Evolutionary conservation across 108 stramenopile species (phyloP).

Genomic region (Cyclotella choctawhatcheeana): DNA sequence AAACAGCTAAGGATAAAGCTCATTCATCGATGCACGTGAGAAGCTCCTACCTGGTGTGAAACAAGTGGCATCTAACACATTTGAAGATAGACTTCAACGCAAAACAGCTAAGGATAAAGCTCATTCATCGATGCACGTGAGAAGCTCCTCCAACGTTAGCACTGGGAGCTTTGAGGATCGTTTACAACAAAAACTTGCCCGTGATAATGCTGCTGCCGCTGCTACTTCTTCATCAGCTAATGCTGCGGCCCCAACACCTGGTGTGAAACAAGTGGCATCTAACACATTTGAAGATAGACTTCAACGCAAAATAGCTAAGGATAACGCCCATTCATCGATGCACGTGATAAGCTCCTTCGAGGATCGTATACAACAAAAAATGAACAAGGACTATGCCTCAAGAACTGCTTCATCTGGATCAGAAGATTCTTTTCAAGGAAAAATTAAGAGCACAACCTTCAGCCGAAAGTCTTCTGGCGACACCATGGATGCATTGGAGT

Average conservation of each 20-base stretch:
- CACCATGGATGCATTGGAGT: not conserved
- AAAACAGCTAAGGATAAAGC: not conserved
- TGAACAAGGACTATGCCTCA: too few species aligned
- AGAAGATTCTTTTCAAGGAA: too few species aligned
- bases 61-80: not conserved
- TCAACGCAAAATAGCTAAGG: not conserved
- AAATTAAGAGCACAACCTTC: too few species aligned
- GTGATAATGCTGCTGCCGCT: not conserved
- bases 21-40: not conserved
- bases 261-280: not conserved
- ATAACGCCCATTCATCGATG: not conserved
- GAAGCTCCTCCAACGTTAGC: not conserved
- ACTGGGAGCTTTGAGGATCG: not conserved
- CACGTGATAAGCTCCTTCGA: not conserved
- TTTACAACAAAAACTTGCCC: constrained; percentile 6
- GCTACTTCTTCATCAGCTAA: not conserved
- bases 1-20: not conserved
- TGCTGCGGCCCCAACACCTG: not conserved
- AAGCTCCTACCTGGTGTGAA: not conserved
- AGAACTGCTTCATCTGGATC: not conserved
- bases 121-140: not conserved
- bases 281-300: not conserved
- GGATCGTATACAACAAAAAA: constrained; percentile 9
- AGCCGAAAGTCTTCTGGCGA: not conserved
- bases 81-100: not conserved